These are phyloP conservation scores for Schoenoplectus tabernaemontani DNA, from an alignment of 202 grass and related monocot genomes.

Conservation along the genomic window DNA sequence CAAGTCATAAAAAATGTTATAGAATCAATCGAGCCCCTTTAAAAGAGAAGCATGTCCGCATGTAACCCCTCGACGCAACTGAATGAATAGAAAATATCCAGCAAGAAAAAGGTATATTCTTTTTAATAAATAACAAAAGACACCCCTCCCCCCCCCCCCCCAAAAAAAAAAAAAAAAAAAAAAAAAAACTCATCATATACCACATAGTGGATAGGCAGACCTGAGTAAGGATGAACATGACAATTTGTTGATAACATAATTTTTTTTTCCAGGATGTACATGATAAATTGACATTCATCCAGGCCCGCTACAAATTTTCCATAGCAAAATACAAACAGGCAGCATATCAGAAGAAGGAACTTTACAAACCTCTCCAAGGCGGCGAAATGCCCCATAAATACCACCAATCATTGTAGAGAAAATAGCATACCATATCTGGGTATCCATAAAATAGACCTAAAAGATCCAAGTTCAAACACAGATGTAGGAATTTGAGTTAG, in stretches of 20 bases:
- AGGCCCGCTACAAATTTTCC: background rate
- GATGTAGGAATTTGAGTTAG: background rate
- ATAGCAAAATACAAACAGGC: background rate
- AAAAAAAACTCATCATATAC: background rate
- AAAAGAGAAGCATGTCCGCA: constrained; percentile 12
- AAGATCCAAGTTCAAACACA: constrained; percentile 26
- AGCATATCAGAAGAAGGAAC: background rate
- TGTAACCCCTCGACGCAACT: constrained; percentile 11
- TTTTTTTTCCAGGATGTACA: background rate
- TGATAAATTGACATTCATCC: background rate
- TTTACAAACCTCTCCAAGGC: constrained; percentile 87
- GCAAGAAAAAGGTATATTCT: background rate
- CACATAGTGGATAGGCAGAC: background rate
- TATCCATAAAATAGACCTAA: constrained; percentile 99
- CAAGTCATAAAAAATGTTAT: background rate
- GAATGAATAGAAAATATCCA: background rate
- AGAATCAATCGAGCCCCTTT: constrained; percentile 10
- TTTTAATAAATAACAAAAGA: background rate
- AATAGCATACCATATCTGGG: constrained; percentile 98
- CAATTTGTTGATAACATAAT: background rate
- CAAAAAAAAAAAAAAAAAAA: background rate
- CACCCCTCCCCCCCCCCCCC: no score
- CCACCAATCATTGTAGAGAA: constrained; percentile 95
- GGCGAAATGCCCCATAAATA: constrained; percentile 91
- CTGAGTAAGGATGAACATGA: background rate